Base-by-base conservation (phyloP, 208 protist species). In the Acanthamoeba rhysodes region DNA sequence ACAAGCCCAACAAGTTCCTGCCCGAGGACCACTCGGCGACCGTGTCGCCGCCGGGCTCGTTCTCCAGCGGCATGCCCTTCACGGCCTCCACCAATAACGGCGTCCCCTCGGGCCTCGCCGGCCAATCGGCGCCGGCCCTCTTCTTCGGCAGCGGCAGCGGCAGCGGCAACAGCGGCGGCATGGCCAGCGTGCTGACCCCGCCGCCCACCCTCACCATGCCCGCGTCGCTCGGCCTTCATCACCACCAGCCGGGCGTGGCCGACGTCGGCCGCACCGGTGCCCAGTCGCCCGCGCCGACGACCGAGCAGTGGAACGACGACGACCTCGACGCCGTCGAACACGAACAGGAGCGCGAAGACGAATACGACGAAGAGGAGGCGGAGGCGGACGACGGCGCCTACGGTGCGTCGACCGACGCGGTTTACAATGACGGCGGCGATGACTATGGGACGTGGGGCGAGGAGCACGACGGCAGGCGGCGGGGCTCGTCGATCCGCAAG, bases 261-360 rank as follows among this genome's bases (percentile, higher is more conserved):
- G 37, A 41, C 4, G 37, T 41, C 27, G 78, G 41, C 18, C 78
- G 50, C 50, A 50, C 41, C 18, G 27, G 41, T 1, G 48, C 78
- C 10, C 66, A 74, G 32, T 74, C 66, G 22, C 66, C 66, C 10
- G 32, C 66, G 32, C 66, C 66, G 10, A 62, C 20, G 16, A 12
- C 10, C 10, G 66, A 74, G n/a, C 66, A 74, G 32, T 74, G 66
- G 66, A 74, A 74, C 66, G 66, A 74, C 32, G 78, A 87, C 27
- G 48, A 87, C 41, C 41, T 87, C 48, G 50, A 87, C 78, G 41
- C 78, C 48, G 78, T 62, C 27, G 41, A 62, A 29, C 78, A 87
- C 27, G 78, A 87, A 12, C 16, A 87, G 27, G 78, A 87, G 22
- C 78, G 50, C 0, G 48, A 87, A 37, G 78, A 87, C 27, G 78